phyloP scores from a whole-genome alignment of 805 yeast genomes.

The Candida bentonensis region DNA sequence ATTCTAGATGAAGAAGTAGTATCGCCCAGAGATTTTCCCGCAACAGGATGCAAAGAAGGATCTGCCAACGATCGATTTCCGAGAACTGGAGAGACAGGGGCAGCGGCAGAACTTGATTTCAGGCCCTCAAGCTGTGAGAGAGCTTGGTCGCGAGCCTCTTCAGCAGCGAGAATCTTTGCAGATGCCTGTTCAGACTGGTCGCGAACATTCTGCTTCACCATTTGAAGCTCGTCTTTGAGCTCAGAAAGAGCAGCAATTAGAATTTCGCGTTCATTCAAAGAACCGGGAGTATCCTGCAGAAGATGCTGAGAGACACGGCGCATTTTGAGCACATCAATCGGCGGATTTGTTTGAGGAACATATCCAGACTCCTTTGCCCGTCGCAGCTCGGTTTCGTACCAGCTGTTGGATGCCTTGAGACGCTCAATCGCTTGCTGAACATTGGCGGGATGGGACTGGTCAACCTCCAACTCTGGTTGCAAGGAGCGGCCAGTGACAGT shows the following conservation, averaged over 20 bases:
- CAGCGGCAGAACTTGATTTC: no score
- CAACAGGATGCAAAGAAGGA: conserved; percentile 3
- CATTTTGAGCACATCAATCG: conserved; percentile 14
- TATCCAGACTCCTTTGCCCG: conserved; percentile 16
- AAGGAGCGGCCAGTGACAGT: conserved; percentile 8
- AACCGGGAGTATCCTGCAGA: conserved; percentile 13
- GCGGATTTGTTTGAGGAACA: conserved; percentile 15
- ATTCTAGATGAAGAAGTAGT: conserved; percentile 2
- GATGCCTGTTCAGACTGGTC: conserved; percentile 16
- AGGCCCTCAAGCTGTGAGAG: not conserved
- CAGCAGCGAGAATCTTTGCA: conserved; percentile 10
- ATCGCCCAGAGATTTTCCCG: conserved; percentile 3
- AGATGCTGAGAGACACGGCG: conserved; percentile 16
- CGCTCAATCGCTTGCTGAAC: conserved; percentile 14
- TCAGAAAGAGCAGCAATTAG: conserved; percentile 14
- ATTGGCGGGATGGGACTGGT: conserved; percentile 2
- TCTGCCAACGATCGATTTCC: conserved; percentile 4
- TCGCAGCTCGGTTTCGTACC: conserved; percentile 18
- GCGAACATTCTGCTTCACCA: conserved; percentile 11
- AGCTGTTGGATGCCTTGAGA: conserved; percentile 17
- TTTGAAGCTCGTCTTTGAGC: conserved; percentile 14
- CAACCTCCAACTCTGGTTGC: conserved; percentile 3
- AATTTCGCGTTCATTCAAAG: conserved; percentile 16
- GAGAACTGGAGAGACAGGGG: not conserved
- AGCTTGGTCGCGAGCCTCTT: conserved; percentile 12